Conservation (phyloP, 768 basidiomycete genomes). For the Phlebiopsis flavidoalba region DNA sequence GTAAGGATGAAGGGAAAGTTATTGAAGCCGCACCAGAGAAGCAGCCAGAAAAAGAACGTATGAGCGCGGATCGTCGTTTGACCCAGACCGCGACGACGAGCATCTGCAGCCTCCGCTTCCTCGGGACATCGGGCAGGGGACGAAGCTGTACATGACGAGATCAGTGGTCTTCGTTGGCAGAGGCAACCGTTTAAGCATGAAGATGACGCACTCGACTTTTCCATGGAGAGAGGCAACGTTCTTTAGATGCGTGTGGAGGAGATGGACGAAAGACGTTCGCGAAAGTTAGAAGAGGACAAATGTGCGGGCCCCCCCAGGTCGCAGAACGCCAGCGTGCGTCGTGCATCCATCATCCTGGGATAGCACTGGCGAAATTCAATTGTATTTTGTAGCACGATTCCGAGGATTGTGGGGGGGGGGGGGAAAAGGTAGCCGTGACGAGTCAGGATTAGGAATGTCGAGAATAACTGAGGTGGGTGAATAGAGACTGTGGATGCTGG, state of each 20-base stretch:
- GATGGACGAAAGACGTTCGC: constrained; percentile 47
- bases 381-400: background rate
- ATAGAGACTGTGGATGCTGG: background rate
- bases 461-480: background rate
- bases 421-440: background rate
- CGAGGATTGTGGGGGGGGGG: background rate
- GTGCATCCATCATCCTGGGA: constrained; percentile 28
- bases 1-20: background rate
- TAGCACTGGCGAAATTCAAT: background rate
- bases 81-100: constrained; percentile 83
- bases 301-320: too few species aligned
- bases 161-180: background rate
- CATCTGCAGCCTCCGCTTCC: constrained; percentile 83
- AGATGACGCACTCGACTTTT: constrained; percentile 60
- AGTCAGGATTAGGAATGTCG: background rate
- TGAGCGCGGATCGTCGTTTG: constrained; percentile 71
- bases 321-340: constrained; percentile 29
- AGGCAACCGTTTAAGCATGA: background rate
- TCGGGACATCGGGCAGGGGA: constrained; percentile 81
- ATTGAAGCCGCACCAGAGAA: constrained; percentile 75
- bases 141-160: constrained; percentile 51
- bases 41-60: constrained; percentile 61
- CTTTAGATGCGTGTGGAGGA: constrained; percentile 34
- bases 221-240: constrained; percentile 64
- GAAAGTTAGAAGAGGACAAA: constrained; percentile 58